Conservation (phyloP, 108 stramenopile genomes). For the Mayamaea pseudoterrestris region DNA sequence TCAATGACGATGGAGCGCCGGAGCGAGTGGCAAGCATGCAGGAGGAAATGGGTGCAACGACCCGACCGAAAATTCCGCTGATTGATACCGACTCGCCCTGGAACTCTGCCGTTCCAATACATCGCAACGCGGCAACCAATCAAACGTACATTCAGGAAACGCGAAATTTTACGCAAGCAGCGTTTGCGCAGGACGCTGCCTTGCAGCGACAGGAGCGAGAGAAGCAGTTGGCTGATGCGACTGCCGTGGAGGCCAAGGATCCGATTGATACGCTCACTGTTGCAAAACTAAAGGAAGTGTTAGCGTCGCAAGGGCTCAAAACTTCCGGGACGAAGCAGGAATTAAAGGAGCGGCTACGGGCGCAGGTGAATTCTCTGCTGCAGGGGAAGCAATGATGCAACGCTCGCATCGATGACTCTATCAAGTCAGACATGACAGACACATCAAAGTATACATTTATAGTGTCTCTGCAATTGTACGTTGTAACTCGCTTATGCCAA, state of each 20-base stretch:
- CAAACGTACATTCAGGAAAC: constrained; percentile 3
- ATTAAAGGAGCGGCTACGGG: constrained; percentile 61
- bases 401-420: no score
- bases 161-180: constrained; percentile 5
- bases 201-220: neutral
- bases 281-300: constrained; percentile 61
- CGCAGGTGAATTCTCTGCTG: constrained; percentile 49
- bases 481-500: no score
- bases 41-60: neutral
- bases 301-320: constrained; percentile 50
- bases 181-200: constrained; percentile 7
- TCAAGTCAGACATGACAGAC: no score
- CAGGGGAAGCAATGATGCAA: constrained; percentile 7
- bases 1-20: constrained; percentile 20
- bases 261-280: constrained; percentile 69
- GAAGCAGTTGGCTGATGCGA: neutral
- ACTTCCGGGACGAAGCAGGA: constrained; percentile 62
- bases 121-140: constrained; percentile 13
- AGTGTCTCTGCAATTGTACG: no score
- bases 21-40: constrained; percentile 21
- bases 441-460: no score
- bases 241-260: constrained; percentile 19
- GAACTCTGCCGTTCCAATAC: constrained; percentile 20
- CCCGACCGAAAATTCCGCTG: constrained; percentile 22
- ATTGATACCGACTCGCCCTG: constrained; percentile 43